These are phyloP conservation scores for Aspergillus nomiae DNA, from an alignment of 2,329 filamentous ascomycete species.

Conservation along the genomic window DNA sequence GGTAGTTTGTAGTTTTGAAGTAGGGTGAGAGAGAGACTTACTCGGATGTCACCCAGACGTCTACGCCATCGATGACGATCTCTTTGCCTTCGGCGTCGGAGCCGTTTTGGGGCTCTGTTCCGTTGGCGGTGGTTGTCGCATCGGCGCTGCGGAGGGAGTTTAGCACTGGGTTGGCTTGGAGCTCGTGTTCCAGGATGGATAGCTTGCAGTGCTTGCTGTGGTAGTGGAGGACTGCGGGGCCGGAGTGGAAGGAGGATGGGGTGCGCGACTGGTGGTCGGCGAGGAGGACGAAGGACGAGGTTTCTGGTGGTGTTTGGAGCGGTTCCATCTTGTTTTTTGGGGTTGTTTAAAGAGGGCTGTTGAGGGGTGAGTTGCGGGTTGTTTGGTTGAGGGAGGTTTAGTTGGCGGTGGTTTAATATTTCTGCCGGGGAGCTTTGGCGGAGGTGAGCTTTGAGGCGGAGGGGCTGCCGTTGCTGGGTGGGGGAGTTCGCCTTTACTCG, in stretches of 20 bases:
- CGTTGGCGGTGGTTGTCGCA: conserved; percentile 18
- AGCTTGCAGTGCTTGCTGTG: conserved; percentile 49
- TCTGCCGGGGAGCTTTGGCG: conserved; percentile 2
- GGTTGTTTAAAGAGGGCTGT: neutral
- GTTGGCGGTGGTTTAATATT: conserved; percentile 12
- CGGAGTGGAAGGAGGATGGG: conserved; percentile 50
- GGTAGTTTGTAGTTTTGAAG: neutral
- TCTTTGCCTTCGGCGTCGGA: conserved; percentile 29
- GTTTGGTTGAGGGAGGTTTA: neutral
- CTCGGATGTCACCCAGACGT: conserved; percentile 54
- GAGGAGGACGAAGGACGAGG: conserved; percentile 46
- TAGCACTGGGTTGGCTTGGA: conserved; percentile 37
- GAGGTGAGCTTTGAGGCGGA: neutral
- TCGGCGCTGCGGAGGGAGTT: conserved; percentile 28
- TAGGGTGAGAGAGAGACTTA: conserved; percentile 25
- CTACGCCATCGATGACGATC: conserved; percentile 41
- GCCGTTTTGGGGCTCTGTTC: conserved; percentile 11
- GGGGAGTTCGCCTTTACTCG: neutral
- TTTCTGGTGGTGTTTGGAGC: conserved; percentile 39
- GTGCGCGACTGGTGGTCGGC: conserved; percentile 51
- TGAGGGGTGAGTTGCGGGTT: neutral
- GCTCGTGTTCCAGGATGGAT: conserved; percentile 44
- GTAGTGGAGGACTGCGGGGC: conserved; percentile 50
- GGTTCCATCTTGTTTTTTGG: conserved; percentile 41
- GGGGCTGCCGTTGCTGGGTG: neutral